Percentiles rank a stretch among this genome's conserved stretches.
These are phyloP conservation scores for Suhomyces ambrosiae DNA, from an alignment of 1,139 yeast species.

Conservation along the genomic window DNA sequence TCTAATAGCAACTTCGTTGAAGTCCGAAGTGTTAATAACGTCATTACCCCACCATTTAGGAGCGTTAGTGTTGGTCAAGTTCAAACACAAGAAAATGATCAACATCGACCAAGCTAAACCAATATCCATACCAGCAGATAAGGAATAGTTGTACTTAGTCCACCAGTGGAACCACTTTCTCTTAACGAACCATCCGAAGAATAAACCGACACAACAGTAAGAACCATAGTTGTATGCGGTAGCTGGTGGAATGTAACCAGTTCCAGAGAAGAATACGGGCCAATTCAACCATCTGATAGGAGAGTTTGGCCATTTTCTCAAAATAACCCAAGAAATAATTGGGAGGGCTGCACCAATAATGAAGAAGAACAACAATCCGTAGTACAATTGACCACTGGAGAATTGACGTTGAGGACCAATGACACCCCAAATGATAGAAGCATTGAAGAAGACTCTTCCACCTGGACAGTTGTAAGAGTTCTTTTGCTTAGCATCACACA, in stretches of 20 bases:
- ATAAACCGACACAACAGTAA: slow-evolving; percentile 38
- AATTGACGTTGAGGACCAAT: slow-evolving; percentile 45
- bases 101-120: slow-evolving; percentile 57
- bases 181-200: slow-evolving; percentile 39
- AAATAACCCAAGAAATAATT: slow-evolving; percentile 46
- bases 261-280: slow-evolving; percentile 52
- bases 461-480: slow-evolving; percentile 45
- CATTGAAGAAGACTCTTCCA: slow-evolving; percentile 48
- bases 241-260: slow-evolving; percentile 52
- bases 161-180: slow-evolving; percentile 58
- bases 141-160: slow-evolving; percentile 62
- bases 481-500: slow-evolving; percentile 50
- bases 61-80: slow-evolving; percentile 34
- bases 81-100: slow-evolving; percentile 47
- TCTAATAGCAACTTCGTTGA: slow-evolving; percentile 16
- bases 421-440: slow-evolving; percentile 52
- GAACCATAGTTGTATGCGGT: slow-evolving; percentile 48
- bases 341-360: slow-evolving; percentile 42
- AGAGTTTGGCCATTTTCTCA: slow-evolving; percentile 51
- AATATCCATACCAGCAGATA: slow-evolving; percentile 60
- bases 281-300: slow-evolving; percentile 48
- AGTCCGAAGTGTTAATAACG: slow-evolving; percentile 33
- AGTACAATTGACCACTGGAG: slow-evolving; percentile 41
- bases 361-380: slow-evolving; percentile 44
- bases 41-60: slow-evolving; percentile 63